phyloP scores from a whole-genome alignment of 805 yeast genomes.

The Teunomyces cretensis region DNA sequence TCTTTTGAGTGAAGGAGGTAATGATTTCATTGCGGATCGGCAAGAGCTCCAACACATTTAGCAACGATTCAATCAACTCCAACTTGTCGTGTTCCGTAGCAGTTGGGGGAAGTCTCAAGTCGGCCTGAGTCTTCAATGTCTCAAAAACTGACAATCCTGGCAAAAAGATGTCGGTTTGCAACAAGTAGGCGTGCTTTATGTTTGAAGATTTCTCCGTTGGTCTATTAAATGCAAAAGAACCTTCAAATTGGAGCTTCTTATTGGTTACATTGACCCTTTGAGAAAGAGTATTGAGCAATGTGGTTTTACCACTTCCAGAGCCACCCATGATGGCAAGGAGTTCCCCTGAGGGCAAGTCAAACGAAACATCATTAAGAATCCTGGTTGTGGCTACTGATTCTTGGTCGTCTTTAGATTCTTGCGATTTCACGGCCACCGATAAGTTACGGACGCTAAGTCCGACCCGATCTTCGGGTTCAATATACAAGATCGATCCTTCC shows the following conservation, averaged over 20 bases:
- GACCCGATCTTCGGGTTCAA: slow-evolving; percentile 9
- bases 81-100: slow-evolving; percentile 44
- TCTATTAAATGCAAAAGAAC: slow-evolving; percentile 36
- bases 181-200: slow-evolving; percentile 56
- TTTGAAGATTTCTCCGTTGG: slow-evolving; percentile 3
- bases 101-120: slow-evolving; percentile 56
- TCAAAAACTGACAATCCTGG: slow-evolving; percentile 75
- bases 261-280: slow-evolving; percentile 45
- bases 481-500: slow-evolving; percentile 4
- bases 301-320: slow-evolving; percentile 85
- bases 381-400: background rate
- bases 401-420: background rate
- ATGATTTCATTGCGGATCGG: slow-evolving; percentile 63
- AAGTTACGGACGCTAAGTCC: slow-evolving; percentile 10
- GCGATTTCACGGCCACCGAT: slow-evolving; percentile 8
- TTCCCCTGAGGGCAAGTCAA: slow-evolving; percentile 59
- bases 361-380: slow-evolving; percentile 48
- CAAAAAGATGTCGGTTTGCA: slow-evolving; percentile 71
- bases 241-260: slow-evolving; percentile 41
- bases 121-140: slow-evolving; percentile 68
- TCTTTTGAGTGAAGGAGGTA: slow-evolving; percentile 46
- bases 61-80: slow-evolving; percentile 55
- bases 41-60: slow-evolving; percentile 62
- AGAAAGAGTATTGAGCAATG: slow-evolving; percentile 66
- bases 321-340: slow-evolving; percentile 85